Conservation (phyloP, 495 filamentous ascomycete genomes). For the Talaromyces wortmannii region DNA sequence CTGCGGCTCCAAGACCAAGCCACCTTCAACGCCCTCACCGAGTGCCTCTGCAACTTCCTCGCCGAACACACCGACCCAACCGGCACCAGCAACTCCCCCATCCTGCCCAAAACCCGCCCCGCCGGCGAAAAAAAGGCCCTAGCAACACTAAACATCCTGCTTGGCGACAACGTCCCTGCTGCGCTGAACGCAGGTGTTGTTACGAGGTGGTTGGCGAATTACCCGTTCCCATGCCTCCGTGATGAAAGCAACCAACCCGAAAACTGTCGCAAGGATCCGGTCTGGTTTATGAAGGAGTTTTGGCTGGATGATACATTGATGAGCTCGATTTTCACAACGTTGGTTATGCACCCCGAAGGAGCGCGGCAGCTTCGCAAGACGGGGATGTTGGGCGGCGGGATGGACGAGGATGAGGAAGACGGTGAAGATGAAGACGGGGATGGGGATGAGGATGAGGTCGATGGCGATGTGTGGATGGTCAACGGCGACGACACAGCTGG, state of each 20-base stretch:
- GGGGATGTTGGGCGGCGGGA: slow-evolving; percentile 35
- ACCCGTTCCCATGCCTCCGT: slow-evolving; percentile 37
- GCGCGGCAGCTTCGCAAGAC: slow-evolving; percentile 36
- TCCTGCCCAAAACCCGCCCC: slow-evolving; percentile 38
- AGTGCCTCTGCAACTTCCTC: slow-evolving; percentile 43
- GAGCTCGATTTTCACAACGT: slow-evolving; percentile 32
- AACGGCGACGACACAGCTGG: slow-evolving; percentile 42
- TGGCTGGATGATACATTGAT: slow-evolving; percentile 39
- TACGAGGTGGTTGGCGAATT: slow-evolving; percentile 40
- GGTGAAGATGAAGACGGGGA: slow-evolving; percentile 34
- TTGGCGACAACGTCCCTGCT: slow-evolving; percentile 28
- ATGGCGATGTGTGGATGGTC: slow-evolving; percentile 45
- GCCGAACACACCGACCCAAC: slow-evolving; percentile 33
- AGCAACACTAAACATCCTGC: slow-evolving; percentile 26
- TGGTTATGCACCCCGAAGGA: slow-evolving; percentile 24
- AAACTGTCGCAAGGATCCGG: slow-evolving; percentile 31
- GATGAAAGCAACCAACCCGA: slow-evolving; percentile 16
- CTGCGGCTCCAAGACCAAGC: slow-evolving; percentile 26
- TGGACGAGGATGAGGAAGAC: slow-evolving; percentile 24
- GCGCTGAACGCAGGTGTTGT: slow-evolving; percentile 38
- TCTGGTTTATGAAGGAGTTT: slow-evolving; percentile 39
- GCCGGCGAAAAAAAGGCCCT: slow-evolving; percentile 35
- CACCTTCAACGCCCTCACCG: slow-evolving; percentile 34
- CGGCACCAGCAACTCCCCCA: slow-evolving; percentile 28
- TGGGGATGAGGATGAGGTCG: slow-evolving; percentile 36